Percentiles rank a stretch among this genome's conserved stretches.
phyloP scores from a whole-genome alignment of 176 grass and related monocot genomes.

The Secale cereale region DNA sequence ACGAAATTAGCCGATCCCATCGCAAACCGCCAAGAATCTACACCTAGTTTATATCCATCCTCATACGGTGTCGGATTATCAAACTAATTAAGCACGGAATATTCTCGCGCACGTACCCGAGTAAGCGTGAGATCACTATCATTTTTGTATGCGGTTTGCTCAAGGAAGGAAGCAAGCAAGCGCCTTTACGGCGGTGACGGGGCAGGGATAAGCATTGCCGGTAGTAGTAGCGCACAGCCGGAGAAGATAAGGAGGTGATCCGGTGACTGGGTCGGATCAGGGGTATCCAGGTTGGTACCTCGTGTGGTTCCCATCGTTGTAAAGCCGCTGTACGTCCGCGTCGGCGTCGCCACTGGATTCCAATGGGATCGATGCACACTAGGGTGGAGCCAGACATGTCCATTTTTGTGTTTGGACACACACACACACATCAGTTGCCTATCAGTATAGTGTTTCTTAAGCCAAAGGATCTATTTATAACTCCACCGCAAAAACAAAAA shows the following conservation, averaged over 20 bases:
- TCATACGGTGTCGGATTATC: not conserved
- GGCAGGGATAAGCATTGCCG: constrained; percentile 31
- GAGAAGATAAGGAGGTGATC: constrained; percentile 29
- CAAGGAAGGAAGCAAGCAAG: not conserved
- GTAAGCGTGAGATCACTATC: not conserved
- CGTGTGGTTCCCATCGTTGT: constrained; percentile 4
- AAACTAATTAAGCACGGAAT: not conserved
- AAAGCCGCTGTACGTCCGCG: not conserved
- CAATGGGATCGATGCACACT: not conserved
- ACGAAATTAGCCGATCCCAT: not conserved
- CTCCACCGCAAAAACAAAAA: too few species aligned
- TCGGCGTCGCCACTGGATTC: not conserved
- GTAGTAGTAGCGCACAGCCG: not conserved
- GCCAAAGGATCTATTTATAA: too few species aligned
- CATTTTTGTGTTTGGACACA: not conserved
- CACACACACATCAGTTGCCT: not conserved
- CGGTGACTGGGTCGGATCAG: not conserved
- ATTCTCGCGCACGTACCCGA: not conserved
- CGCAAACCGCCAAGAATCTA: not conserved
- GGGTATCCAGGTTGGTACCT: not conserved
- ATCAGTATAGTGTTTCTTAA: not conserved
- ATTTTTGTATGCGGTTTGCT: not conserved
- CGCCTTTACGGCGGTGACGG: constrained; percentile 31
- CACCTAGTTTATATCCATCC: too few species aligned
- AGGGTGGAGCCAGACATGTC: not conserved